Base-by-base conservation (phyloP, 371 early-diverging fungal species). In the Batkoa obscura region DNA sequence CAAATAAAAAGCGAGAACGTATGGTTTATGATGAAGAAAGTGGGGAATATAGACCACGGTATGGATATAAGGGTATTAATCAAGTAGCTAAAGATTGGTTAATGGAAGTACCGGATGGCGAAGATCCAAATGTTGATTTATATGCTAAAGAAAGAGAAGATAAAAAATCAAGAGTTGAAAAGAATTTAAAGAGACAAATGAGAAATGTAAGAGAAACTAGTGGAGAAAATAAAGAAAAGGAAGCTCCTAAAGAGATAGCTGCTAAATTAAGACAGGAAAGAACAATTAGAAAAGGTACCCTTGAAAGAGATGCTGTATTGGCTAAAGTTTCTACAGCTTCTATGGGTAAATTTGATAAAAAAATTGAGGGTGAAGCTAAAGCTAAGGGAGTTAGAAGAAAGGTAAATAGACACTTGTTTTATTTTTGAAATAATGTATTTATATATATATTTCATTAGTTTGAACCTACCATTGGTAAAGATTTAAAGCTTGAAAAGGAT, bases 31-130 rank as follows among this genome's bases (percentile, higher is more conserved):
- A 96, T 65, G 97, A 97, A 58, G 83, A 73, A 1, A 70, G 74
- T 59, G 81, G 86, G 56, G 86, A 93, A 63, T 93, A 85, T 68
- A 75, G 75, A 36, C 91, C 92, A 52, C 76, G 86, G 46, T 98
- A 80, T 75, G 99, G 99, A 38, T 94, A 88, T 70, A 77, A 82
- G 64, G 83, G 83, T 55, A 86, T 86, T 64, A 78, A 81, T 49
- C 81, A 84, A 49, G 81, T 83, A 59, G 61, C 69, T 39, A 62
- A 77, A 55, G 89, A 89, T 66, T 97, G 97, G 93, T 61, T 93
- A 56, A 79, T 90, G 47, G 94, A 93, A 67, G 91, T 94, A 1
- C 86, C 88, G 32, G 72, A 76, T 38, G 72, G 72, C 70, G 62
- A 51, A 3, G 89, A 93, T 70, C 88, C 83, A 15, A 81, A 80